phyloP scores from a whole-genome alignment of 208 protist genomes.

The Zelonia costaricensis region DNA sequence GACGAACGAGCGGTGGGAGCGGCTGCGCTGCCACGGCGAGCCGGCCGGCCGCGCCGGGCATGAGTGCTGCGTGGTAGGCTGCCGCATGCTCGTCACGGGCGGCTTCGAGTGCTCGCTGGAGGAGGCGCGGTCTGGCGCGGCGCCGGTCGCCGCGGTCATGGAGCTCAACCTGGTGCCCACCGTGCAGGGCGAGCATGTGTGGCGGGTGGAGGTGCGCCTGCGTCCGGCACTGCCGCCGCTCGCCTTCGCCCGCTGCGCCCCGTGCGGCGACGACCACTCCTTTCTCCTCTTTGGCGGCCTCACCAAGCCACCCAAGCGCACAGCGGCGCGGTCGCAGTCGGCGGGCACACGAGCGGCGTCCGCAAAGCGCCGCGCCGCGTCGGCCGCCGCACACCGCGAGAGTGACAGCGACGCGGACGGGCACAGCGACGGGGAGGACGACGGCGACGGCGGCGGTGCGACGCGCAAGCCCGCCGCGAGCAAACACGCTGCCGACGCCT shows the following conservation, averaged over 20 bases:
- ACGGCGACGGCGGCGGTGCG: too few species aligned
- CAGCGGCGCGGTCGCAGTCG: neutral
- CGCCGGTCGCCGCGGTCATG: slow-evolving; percentile 33
- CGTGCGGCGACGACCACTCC: slow-evolving; percentile 79
- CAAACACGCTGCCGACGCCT: too few species aligned
- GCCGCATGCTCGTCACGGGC: slow-evolving; percentile 71
- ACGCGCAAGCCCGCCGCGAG: too few species aligned
- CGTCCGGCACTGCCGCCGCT: slow-evolving; percentile 55
- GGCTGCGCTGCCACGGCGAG: slow-evolving; percentile 42
- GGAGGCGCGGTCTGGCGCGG: slow-evolving; percentile 17
- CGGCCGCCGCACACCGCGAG: neutral
- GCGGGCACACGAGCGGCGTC: slow-evolving; percentile 12
- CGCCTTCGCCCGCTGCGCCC: slow-evolving; percentile 50
- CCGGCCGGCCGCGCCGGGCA: slow-evolving; percentile 53
- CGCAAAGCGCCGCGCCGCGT: slow-evolving; percentile 2
- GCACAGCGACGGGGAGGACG: neutral
- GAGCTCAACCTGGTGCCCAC: slow-evolving; percentile 73
- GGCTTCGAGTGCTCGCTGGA: slow-evolving; percentile 69
- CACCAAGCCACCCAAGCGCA: slow-evolving; percentile 28
- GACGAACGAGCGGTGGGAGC: slow-evolving; percentile 78
- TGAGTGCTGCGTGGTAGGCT: slow-evolving; percentile 67
- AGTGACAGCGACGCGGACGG: slow-evolving; percentile 7
- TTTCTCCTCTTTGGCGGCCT: slow-evolving; percentile 81
- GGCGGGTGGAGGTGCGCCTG: slow-evolving; percentile 35
- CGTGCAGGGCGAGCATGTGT: slow-evolving; percentile 49